phyloP scores from a whole-genome alignment of 140 eudicot genomes.

The Bidens hawaiensis region DNA sequence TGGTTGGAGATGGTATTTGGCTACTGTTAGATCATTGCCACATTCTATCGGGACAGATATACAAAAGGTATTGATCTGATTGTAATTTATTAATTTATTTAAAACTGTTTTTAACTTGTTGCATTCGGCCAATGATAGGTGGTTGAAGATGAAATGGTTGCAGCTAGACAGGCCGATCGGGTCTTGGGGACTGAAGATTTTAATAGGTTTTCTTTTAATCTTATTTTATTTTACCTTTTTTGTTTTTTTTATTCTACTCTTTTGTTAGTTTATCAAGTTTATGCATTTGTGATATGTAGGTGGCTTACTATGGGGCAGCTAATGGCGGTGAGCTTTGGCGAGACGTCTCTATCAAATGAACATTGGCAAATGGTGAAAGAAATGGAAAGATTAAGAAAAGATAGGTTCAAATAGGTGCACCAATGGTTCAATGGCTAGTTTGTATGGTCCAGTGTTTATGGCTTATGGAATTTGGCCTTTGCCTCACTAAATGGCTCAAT shows the following conservation, averaged over 20 bases:
- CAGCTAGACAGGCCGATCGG: conserved; percentile 81
- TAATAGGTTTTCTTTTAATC: conserved; percentile 46
- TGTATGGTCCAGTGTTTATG: not conserved
- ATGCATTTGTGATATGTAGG: conserved; percentile 32
- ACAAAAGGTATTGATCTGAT: conserved; percentile 57
- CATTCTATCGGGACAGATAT: conserved; percentile 68
- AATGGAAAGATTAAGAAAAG: conserved; percentile 65
- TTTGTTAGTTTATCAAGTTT: not conserved
- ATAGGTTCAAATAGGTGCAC: conserved; percentile 30
- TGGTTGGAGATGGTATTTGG: conserved; percentile 96
- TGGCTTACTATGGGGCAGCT: conserved; percentile 81
- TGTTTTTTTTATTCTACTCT: not conserved
- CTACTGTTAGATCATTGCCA: conserved; percentile 51
- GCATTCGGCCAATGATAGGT: conserved; percentile 30
- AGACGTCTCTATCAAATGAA: conserved; percentile 50
- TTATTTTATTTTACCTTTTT: not conserved
- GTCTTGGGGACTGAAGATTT: conserved; percentile 68
- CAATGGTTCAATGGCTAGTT: not conserved
- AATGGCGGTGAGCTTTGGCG: conserved; percentile 73
- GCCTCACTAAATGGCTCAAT: too few species aligned
- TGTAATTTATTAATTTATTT: not conserved
- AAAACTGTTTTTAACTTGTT: not conserved
- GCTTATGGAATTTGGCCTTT: not conserved
- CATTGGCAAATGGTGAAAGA: conserved; percentile 94
- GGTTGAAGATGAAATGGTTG: conserved; percentile 81